Evolutionary conservation across 768 basidiomycete species (phyloP), one percentile per base, ranked within the genome.

Genomic region (Phylloporus scabripes): DNA sequence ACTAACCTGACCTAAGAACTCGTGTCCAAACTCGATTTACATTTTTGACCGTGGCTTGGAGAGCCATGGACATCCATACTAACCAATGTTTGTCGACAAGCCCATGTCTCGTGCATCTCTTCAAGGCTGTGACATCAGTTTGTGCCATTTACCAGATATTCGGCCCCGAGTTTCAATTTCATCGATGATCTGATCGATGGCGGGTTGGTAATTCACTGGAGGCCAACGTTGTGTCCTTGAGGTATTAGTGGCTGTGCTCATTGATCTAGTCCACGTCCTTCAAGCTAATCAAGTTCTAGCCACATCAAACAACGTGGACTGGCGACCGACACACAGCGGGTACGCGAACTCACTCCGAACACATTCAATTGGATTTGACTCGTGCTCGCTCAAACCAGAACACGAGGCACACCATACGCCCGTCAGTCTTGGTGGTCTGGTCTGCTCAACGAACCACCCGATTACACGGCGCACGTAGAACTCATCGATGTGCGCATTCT

Each of bases 221-320:
- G 4, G 24, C 7, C 4, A 52, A 60, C 51, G 58, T 62, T 57
- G 46, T 17, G 39, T 41, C 61, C 61, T 57, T 51, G 61, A 63
- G 61, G 61, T 53, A 42, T 43, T 47, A 29, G 24, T 63, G 60
- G 61, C 60, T 56, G 31, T 60, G 45, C 20, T 29, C 10, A 46
- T 29, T 37, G 45, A 37, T 38, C 26, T 26, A 26, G 59, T 42
- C 32, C 28, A 45, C 28, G 7, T 11, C 28, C 10, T 29, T 29
- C 28, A 29, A n/a, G n/a, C n/a, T n/a, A n/a, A n/a, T n/a, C n/a
- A n/a, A 29, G 11, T 29, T 11, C 28, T 3, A 29, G 28, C 7
- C 9, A 29, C 11, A 12, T 44, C 20, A 28, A 11, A 37, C 36
- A 37, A 43, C 51, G 49, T 51, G 48, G 50, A 4, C 15, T 29